Percentiles rank a stretch among this genome's conserved stretches.
Evolutionary conservation across 1,284 basidiomycete species (phyloP).

Genomic region (Pyrrhoderma lamaoense): DNA sequence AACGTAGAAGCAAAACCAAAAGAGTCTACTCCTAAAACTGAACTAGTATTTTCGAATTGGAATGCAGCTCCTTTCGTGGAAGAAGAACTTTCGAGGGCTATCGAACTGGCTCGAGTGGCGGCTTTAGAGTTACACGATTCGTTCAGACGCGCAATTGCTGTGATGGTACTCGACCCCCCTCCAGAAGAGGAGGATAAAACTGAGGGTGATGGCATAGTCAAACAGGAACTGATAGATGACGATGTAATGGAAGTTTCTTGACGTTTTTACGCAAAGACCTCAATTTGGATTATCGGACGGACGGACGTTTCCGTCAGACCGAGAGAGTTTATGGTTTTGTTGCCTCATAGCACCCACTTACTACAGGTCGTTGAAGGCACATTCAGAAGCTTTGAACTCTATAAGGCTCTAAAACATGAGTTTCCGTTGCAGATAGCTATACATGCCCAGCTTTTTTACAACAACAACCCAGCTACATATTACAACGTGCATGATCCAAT

Average conservation of each 20-base stretch:
- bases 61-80: constrained; percentile 35
- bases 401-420: too few relatives aligned
- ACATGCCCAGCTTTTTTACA: too few relatives aligned
- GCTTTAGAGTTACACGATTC: constrained; percentile 39
- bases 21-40: constrained; percentile 21
- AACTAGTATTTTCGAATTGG: constrained; percentile 53
- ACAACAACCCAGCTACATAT: too few relatives aligned
- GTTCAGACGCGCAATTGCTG: constrained; percentile 33
- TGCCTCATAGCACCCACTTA: too few relatives aligned
- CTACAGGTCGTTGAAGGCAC: too few relatives aligned
- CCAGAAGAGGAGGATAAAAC: not conserved
- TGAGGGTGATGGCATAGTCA: not conserved
- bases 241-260: constrained; percentile 14
- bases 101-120: constrained; percentile 38
- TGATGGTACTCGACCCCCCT: too few relatives aligned
- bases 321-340: too few relatives aligned
- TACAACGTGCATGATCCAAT: too few relatives aligned
- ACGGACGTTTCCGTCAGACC: too few relatives aligned
- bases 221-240: constrained; percentile 1
- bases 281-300: not conserved
- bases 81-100: constrained; percentile 36
- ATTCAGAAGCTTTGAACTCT: too few relatives aligned
- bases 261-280: not conserved
- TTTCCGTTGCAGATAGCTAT: too few relatives aligned
- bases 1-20: constrained; percentile 6